Evolutionary conservation across 257 asterid genomes (phyloP).

Genomic region (Asclepias syriaca): DNA sequence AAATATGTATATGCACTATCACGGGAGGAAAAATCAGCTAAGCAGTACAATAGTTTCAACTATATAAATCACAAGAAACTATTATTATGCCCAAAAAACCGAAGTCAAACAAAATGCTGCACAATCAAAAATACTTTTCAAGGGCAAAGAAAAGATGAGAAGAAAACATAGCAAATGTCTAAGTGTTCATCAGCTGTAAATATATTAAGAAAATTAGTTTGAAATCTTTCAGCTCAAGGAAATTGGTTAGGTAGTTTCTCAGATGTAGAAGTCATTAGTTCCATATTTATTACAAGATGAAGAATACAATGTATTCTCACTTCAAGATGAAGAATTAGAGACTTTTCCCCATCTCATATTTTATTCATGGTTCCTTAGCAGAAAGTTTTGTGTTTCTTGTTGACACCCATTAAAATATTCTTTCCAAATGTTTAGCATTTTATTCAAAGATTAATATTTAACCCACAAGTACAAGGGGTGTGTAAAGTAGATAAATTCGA

Average conservation of each 20-base stretch:
- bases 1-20: background rate
- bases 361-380: background rate
- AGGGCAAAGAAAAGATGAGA: background rate
- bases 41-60: background rate
- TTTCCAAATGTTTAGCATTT: background rate
- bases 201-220: background rate
- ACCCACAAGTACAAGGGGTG: background rate
- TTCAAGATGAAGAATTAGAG: background rate
- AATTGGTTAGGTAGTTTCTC: background rate
- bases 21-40: background rate
- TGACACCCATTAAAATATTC: background rate
- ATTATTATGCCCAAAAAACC: background rate
- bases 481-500: background rate
- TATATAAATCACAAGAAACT: background rate
- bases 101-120: background rate
- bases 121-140: background rate
- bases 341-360: background rate
- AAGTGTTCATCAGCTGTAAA: background rate
- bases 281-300: no score
- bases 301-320: background rate
- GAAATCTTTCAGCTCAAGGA: background rate
- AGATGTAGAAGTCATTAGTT: background rate
- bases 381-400: background rate
- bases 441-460: no score
- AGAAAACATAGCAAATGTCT: background rate